These are phyloP conservation scores for Pestalotiopsis sp. DNA, from an alignment of 2,329 filamentous ascomycete species.

Conservation along the genomic window DNA sequence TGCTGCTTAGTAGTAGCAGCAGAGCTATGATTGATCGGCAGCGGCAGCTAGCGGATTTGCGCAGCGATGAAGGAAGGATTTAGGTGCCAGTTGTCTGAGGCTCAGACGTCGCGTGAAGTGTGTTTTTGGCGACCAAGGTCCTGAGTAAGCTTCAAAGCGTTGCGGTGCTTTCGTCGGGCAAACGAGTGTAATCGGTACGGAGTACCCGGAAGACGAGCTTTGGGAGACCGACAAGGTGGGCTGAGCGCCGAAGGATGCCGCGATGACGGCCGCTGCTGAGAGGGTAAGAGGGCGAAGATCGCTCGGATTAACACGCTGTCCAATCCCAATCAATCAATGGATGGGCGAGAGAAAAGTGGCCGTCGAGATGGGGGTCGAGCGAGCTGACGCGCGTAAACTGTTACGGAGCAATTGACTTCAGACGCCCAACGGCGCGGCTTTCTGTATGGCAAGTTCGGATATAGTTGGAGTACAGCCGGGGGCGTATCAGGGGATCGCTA, in stretches of 20 bases:
- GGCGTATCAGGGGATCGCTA: background rate
- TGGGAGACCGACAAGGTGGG: background rate
- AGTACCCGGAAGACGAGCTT: slow-evolving; percentile 38
- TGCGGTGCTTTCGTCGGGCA: slow-evolving; percentile 15
- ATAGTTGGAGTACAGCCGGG: background rate
- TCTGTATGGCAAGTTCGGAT: background rate
- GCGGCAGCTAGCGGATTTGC: background rate
- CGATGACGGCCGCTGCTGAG: background rate
- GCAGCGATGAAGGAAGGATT: background rate
- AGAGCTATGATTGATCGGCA: background rate
- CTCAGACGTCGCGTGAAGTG: background rate
- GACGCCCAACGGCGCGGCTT: background rate
- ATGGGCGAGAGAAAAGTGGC: background rate
- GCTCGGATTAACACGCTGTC: background rate
- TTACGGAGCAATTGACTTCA: background rate
- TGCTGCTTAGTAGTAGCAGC: background rate
- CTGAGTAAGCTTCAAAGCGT: slow-evolving; percentile 10
- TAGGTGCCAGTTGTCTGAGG: background rate
- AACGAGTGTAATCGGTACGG: slow-evolving; percentile 57
- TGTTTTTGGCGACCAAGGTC: background rate
- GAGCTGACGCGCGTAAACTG: background rate
- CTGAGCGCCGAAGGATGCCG: background rate
- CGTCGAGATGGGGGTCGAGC: background rate
- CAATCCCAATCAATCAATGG: background rate
- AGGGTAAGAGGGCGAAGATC: background rate